These are phyloP conservation scores for Penicillium carneum DNA, from an alignment of 2,329 filamentous ascomycete genomes.

Conservation along the genomic window DNA sequence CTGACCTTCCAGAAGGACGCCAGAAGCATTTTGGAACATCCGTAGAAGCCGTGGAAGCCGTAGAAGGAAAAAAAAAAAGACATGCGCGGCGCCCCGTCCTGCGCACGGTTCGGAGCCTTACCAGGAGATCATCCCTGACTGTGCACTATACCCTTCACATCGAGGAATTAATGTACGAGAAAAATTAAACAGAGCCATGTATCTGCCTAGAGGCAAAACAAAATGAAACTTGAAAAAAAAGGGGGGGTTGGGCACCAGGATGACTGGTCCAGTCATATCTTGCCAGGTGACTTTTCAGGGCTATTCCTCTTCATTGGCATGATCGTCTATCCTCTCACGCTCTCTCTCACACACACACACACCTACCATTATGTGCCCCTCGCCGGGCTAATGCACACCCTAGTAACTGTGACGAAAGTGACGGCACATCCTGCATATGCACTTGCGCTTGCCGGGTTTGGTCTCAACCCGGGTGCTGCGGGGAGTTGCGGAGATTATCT, in stretches of 20 bases:
- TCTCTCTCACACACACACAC: neutral
- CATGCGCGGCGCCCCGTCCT: conserved; percentile 25
- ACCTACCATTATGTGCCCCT: conserved; percentile 2
- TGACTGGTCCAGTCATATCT: conserved; percentile 7
- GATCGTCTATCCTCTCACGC: conserved; percentile 17
- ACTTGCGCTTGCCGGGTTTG: conserved; percentile 4
- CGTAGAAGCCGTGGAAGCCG: conserved; percentile 16
- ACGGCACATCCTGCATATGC: conserved; percentile 13
- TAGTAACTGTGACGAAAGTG: conserved; percentile 24
- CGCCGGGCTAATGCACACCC: conserved; percentile 7
- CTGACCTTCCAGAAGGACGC: conserved; percentile 36
- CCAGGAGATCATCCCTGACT: conserved; percentile 14
- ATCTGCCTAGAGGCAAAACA: neutral
- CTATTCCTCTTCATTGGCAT: conserved; percentile 18
- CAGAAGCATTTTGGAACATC: conserved; percentile 36
- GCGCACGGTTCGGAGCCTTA: conserved; percentile 31
- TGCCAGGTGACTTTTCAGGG: neutral
- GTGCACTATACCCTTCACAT: conserved; percentile 13
- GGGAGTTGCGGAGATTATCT: conserved; percentile 26
- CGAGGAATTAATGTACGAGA: neutral
- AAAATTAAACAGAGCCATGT: neutral
- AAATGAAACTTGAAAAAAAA: conserved; percentile 11
- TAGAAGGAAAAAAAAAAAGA: conserved; percentile 25
- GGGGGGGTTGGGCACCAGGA: conserved; percentile 18
- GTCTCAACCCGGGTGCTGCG: conserved; percentile 15